These are phyloP conservation scores for Fusarium luffae DNA, from an alignment of 2,329 filamentous ascomycete species.

Conservation along the genomic window DNA sequence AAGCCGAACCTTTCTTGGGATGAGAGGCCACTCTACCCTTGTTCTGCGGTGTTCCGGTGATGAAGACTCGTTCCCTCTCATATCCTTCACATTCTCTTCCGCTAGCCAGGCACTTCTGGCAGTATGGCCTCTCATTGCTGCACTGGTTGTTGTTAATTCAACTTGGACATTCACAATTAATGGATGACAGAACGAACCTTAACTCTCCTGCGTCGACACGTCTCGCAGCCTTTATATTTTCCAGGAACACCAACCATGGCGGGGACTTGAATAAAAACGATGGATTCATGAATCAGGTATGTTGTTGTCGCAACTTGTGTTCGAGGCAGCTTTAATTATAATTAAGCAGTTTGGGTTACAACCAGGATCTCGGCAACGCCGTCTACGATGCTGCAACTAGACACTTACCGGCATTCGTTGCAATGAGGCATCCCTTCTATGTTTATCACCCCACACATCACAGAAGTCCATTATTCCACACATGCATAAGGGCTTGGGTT, in stretches of 20 bases:
- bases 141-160: conserved; percentile 57
- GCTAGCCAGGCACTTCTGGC: conserved; percentile 68
- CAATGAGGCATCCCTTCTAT: conserved; percentile 34
- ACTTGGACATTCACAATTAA: neutral
- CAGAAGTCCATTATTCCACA: conserved; percentile 30
- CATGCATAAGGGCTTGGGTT: conserved; percentile 12
- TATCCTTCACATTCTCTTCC: conserved; percentile 71
- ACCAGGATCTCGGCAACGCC: conserved; percentile 22
- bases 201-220: conserved; percentile 68
- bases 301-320: neutral
- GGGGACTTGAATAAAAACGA: conserved; percentile 11
- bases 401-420: conserved; percentile 28
- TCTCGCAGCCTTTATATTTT: conserved; percentile 73
- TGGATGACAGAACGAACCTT: conserved; percentile 57
- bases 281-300: neutral
- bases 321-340: conserved; percentile 6
- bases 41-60: conserved; percentile 67
- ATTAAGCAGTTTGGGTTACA: neutral
- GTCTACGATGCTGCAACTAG: conserved; percentile 36
- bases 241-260: conserved; percentile 71
- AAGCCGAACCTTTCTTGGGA: conserved; percentile 56
- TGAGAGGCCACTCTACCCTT: conserved; percentile 68
- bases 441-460: conserved; percentile 40
- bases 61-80: conserved; percentile 71
- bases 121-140: conserved; percentile 69